These are phyloP conservation scores for Acer yangbiense DNA, from an alignment of 345 rosid genomes.

Conservation along the genomic window DNA sequence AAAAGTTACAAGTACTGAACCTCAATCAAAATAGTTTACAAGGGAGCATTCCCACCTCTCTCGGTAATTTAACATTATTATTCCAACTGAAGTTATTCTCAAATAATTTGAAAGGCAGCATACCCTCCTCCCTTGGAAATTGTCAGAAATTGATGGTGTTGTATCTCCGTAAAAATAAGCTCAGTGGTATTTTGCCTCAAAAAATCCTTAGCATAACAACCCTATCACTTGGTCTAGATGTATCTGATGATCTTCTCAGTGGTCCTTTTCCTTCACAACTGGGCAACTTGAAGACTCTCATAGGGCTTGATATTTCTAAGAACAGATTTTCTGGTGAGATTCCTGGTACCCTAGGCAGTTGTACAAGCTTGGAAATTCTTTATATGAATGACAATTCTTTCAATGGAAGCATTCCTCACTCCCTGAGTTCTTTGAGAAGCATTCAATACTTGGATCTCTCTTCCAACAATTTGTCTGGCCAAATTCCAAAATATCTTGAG, in stretches of 20 bases:
- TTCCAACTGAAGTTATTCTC: neutral
- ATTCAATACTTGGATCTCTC: neutral
- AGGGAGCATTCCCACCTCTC: constrained; percentile 17
- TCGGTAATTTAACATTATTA: constrained; percentile 10
- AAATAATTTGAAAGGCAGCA: constrained; percentile 17
- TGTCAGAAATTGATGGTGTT: neutral
- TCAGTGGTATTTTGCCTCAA: constrained; percentile 17
- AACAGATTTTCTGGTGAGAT: neutral
- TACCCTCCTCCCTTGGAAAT: constrained; percentile 12
- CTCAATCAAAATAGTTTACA: neutral
- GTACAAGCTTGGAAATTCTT: neutral
- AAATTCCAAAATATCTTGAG: neutral
- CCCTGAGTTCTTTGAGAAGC: too few species aligned
- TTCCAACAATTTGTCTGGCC: neutral
- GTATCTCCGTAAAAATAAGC: neutral
- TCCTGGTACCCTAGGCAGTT: neutral
- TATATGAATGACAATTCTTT: too few species aligned
- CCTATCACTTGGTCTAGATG: neutral
- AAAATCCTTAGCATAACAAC: neutral
- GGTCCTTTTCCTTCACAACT: constrained; percentile 15
- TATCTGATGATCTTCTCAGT: neutral
- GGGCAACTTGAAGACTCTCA: neutral
- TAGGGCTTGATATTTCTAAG: too few species aligned
- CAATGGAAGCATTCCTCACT: too few species aligned
- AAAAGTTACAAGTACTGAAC: neutral